Percentiles rank a stretch among this genome's conserved stretches.
phyloP scores from a whole-genome alignment of 345 rosid species.

The Streptanthus diversifolius region DNA sequence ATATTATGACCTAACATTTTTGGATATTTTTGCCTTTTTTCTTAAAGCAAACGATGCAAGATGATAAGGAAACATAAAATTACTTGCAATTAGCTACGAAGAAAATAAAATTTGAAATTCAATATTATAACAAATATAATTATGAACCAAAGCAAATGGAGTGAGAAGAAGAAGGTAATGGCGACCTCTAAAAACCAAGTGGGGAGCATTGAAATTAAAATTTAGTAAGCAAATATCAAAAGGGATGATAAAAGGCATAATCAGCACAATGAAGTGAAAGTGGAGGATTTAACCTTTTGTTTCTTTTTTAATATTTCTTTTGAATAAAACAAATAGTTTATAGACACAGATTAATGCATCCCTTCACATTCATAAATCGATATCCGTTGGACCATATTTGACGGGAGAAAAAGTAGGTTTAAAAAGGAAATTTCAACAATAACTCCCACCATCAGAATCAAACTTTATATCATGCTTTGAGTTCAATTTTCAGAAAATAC shows the following conservation, averaged over 20 bases:
- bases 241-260: background rate
- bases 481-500: background rate
- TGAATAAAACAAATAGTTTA: background rate
- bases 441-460: background rate
- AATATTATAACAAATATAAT: background rate
- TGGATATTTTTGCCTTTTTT: background rate
- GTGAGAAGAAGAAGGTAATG: constrained; percentile 1
- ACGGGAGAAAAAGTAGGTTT: background rate
- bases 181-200: constrained; percentile 15
- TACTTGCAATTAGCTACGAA: background rate
- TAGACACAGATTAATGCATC: background rate
- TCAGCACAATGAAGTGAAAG: background rate
- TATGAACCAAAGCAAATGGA: background rate
- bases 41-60: background rate
- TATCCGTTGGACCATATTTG: background rate
- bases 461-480: background rate
- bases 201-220: constrained; percentile 24
- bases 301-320: background rate
- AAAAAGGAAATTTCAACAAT: background rate
- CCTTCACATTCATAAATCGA: background rate
- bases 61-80: background rate
- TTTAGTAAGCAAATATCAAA: background rate
- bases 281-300: background rate
- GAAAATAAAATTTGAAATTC: background rate
- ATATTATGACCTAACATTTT: background rate